Conservation (phyloP, 345 rosid genomes). For the Euphorbia peplus region DNA sequence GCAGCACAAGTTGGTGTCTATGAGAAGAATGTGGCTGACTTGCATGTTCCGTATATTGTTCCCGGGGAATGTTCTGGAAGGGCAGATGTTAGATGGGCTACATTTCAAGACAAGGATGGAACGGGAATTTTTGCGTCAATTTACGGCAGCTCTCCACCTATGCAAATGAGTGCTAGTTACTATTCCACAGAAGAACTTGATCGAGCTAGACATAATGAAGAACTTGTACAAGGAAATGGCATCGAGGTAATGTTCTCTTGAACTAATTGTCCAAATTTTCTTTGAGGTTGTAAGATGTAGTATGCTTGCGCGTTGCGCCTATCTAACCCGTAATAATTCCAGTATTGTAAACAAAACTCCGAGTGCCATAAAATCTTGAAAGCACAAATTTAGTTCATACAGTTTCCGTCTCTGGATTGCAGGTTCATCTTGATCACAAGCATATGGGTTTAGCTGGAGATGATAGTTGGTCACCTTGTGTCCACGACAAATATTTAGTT, state of each 20-base stretch:
- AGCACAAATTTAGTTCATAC: neutral
- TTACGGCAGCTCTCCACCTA: constrained; percentile 69
- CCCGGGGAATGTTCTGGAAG: constrained; percentile 92
- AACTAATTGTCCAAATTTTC: neutral
- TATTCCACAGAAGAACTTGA: constrained; percentile 65
- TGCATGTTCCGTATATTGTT: constrained; percentile 95
- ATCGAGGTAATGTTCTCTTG: constrained; percentile 56
- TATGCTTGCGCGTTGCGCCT: neutral
- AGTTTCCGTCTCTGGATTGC: constrained; percentile 11
- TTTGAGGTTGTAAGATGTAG: neutral
- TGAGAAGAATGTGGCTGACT: constrained; percentile 51
- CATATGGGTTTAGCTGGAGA: constrained; percentile 97
- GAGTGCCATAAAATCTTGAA: too few species aligned
- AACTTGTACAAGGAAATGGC: constrained; percentile 58
- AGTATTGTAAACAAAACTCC: too few species aligned
- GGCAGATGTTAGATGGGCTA: constrained; percentile 94
- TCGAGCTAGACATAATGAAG: constrained; percentile 67
- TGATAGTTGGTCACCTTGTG: constrained; percentile 88
- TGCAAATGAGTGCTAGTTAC: constrained; percentile 95
- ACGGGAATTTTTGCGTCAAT: constrained; percentile 77
- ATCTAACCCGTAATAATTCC: too few species aligned
- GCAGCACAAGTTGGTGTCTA: constrained; percentile 82
- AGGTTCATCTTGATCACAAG: constrained; percentile 97
- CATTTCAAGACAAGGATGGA: constrained; percentile 65
- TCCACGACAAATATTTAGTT: constrained; percentile 70